Percentiles rank a stretch among this genome's conserved stretches.
Conservation (phyloP, 2,329 filamentous ascomycete species). For the Stagonosporopsis cucurbitacearum region DNA sequence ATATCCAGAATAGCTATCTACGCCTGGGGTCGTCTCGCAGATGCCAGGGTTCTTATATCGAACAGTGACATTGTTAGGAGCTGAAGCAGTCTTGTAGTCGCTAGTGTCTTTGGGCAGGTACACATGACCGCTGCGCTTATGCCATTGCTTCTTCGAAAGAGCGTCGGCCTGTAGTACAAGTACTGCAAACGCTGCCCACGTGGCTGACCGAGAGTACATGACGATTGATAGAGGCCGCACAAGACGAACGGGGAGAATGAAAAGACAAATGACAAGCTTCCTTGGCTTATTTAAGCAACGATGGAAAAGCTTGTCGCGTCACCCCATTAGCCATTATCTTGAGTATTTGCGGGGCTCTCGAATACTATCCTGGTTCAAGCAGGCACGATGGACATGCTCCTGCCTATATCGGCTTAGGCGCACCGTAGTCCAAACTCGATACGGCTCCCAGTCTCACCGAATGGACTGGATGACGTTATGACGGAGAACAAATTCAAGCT, state of each 20-base stretch:
- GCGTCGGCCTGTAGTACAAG: conserved; percentile 23
- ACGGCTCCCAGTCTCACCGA: conserved; percentile 1
- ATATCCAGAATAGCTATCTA: conserved; percentile 56
- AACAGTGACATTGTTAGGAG: conserved; percentile 55
- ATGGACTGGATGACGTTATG: conserved; percentile 3
- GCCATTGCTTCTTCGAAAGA: conserved; percentile 30
- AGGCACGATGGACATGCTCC: conserved; percentile 15
- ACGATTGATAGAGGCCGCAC: background rate
- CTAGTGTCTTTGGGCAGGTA: conserved; percentile 49
- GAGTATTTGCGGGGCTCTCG: conserved; percentile 11
- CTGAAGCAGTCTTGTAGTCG: conserved; percentile 54
- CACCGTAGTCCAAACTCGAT: conserved; percentile 14
- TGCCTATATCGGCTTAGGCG: conserved; percentile 23
- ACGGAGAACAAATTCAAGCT: background rate
- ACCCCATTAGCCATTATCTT: conserved; percentile 18
- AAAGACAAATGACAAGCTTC: conserved; percentile 12
- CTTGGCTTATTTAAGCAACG: conserved; percentile 25
- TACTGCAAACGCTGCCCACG: conserved; percentile 22
- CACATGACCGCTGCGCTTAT: conserved; percentile 26
- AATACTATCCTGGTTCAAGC: conserved; percentile 6
- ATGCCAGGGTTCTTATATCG: conserved; percentile 61
- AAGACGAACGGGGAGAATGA: background rate
- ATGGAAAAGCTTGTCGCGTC: conserved; percentile 22
- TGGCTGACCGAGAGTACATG: conserved; percentile 24
- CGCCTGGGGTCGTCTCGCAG: conserved; percentile 61